Evolutionary conservation across 306 rosid species (phyloP), one percentile per base, ranked within the genome.

Genomic region (Fagus crenata): DNA sequence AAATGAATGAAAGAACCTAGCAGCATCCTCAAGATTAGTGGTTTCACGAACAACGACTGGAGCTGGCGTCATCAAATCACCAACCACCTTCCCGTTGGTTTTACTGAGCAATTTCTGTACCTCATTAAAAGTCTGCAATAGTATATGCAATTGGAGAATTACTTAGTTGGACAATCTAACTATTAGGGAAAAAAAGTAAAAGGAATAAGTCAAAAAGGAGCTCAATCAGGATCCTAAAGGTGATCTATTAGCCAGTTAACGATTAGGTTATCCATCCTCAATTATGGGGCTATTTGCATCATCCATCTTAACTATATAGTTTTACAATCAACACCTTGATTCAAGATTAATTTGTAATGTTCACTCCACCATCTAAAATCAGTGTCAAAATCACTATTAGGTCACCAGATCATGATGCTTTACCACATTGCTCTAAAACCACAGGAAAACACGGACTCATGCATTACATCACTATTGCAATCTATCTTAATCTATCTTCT

Each of bases 1-100:
- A 73, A 49, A 69, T 65, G 55, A 73, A 49, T 36, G 64, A 53
- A 39, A 72, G 67, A 60, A 96, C 99, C 99, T 89, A 39, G 98
- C 99, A 77, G 95, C 96, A 63, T 92, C 96, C 88, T 92, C 99
- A 5, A 96, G 99, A 86, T 96, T 90, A 41, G 98, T 91, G 60
- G 85, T 86, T 84, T 96, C 97, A 9, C 96, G 87, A 78, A 96
- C 99, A 0, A 92, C 98, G 78, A 92, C 82, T 39, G 99, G 97
- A 39, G 89, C 91, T 6, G 93, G 81, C 71, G 99, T 92, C 99
- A 96, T 92, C 69, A 96, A 74, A 78, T 96, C 99, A 11, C 99
- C 97, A 8, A 92, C 90, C 83, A 90, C 75, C 83, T 92, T 87
- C 53, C 98, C 98, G 1, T 92, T 91, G 53, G 93, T 96, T 83